Percentiles rank a stretch among this genome's conserved stretches.
Conservation (phyloP, 176 grass and related monocot genomes). For the Urochloa ruziziensis region DNA sequence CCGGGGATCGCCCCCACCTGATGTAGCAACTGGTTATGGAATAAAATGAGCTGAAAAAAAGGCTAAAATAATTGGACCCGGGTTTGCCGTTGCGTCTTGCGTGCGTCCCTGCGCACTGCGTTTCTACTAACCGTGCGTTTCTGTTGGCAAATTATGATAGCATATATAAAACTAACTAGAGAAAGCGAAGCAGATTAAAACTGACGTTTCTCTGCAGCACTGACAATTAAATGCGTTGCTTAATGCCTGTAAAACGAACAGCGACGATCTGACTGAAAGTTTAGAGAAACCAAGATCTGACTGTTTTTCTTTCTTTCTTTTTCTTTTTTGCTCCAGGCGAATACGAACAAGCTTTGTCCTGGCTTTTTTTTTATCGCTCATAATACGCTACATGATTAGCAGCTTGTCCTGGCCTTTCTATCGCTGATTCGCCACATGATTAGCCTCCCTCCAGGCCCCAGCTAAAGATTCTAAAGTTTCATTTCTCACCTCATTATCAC, state of each 20-base stretch:
- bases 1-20: conserved; percentile 41
- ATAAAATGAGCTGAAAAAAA: conserved; percentile 65
- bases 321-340: conserved; percentile 10
- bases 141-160: background rate
- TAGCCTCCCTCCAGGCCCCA: background rate
- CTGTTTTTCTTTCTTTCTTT: no score
- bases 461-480: conserved; percentile 34
- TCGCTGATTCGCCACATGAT: background rate
- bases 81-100: conserved; percentile 9
- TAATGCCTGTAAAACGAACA: background rate
- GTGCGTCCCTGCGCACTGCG: background rate
- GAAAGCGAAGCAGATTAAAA: conserved; percentile 1
- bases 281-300: background rate
- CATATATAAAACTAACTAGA: no score
- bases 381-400: background rate
- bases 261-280: background rate
- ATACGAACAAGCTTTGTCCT: background rate
- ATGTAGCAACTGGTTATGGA: conserved; percentile 73
- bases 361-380: background rate
- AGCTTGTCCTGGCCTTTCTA: background rate
- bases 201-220: background rate
- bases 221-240: background rate
- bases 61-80: conserved; percentile 25
- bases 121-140: background rate
- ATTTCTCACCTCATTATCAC: conserved; percentile 21